Conservation (phyloP, 148 eudicot species). For the Fagopyrum tataricum region DNA sequence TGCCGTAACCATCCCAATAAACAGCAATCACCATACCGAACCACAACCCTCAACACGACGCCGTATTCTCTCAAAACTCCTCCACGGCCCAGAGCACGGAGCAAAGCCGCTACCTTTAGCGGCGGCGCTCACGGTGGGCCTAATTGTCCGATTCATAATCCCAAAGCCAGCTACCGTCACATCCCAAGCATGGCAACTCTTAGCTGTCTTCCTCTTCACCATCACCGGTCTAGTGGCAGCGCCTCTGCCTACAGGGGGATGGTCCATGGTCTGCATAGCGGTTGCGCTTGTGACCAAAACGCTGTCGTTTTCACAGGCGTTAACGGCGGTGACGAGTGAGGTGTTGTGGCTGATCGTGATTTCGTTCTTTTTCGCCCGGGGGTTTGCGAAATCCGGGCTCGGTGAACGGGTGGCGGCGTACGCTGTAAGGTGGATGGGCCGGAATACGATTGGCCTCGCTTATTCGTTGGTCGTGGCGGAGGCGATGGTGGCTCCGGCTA, state of each 20-base stretch:
- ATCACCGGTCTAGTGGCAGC: constrained; percentile 54
- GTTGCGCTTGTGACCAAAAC: constrained; percentile 46
- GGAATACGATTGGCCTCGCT: constrained; percentile 64
- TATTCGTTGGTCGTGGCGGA: constrained; percentile 79
- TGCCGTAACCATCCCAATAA: neutral
- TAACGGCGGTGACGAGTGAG: constrained; percentile 60
- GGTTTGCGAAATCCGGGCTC: constrained; percentile 72
- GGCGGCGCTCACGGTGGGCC: constrained; percentile 38
- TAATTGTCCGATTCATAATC: constrained; percentile 47
- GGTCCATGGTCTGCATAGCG: constrained; percentile 70
- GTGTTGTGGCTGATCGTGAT: constrained; percentile 87
- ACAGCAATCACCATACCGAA: neutral
- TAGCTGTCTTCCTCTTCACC: constrained; percentile 59
- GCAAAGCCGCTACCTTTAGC: constrained; percentile 45
- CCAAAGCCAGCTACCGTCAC: constrained; percentile 56
- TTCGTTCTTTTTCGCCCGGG: constrained; percentile 85
- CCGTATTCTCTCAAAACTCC: neutral
- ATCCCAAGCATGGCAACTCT: constrained; percentile 64
- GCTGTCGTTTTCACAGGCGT: constrained; percentile 47
- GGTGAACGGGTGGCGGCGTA: constrained; percentile 75
- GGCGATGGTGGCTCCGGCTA: constrained; percentile 67
- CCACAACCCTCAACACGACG: constrained; percentile 2
- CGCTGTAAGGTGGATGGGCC: constrained; percentile 71
- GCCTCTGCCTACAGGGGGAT: constrained; percentile 77
- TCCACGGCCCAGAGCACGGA: constrained; percentile 19